Evolutionary conservation across 495 filamentous ascomycete species (phyloP), one percentile per base, ranked within the genome.

Genomic region (Apodospora peruviana): DNA sequence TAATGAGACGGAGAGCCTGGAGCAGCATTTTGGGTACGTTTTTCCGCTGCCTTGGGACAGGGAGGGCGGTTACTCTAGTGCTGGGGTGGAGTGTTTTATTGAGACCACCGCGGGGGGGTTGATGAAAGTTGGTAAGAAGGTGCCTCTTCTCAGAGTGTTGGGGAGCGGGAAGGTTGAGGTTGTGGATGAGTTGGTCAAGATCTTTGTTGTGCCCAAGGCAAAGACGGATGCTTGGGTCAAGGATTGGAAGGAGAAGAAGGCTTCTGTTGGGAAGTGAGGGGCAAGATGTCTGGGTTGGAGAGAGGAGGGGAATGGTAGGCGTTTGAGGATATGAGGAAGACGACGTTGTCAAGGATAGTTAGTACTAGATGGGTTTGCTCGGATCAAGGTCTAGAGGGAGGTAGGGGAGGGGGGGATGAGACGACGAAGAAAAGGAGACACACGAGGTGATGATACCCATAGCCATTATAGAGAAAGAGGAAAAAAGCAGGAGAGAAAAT

Each of bases 101-200:
- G 87, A 96, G 71, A 97, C 89, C 1, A 60, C 71, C 14, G 69
- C 73, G 0, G 90, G 91, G 0, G 94, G 93, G 10, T 57, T 98
- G 55, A 76, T 91, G 48, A 96, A 94, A 68, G 83, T 87, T 0
- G 91, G 93, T n/a, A 88, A 84, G 78, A 94, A 90, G 61, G 68
- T 88, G 45, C 71, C 81, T 18, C 60, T 96, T 51, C 58, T 88
- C 51, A 85, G 90, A 70, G 77, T 87, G 45, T 67, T 97, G 50
- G 71, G 72, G n/a, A 68, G 75, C 12, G 84, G 86, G n/a, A 90
- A 87, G 55, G 79, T 91, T 4, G 89, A 93, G 68, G 75, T 97
- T 21, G 79, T 94, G 39, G 93, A 98, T 74, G 86, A 87, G 41
- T 60, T 96, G 53, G 79, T 96, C 8, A 82, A 72, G 64, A 76